Percentiles rank a stretch among this genome's conserved stretches.
phyloP scores from a whole-genome alignment of 1,284 basidiomycete genomes.

The Leucocoprinus gongylophorus region DNA sequence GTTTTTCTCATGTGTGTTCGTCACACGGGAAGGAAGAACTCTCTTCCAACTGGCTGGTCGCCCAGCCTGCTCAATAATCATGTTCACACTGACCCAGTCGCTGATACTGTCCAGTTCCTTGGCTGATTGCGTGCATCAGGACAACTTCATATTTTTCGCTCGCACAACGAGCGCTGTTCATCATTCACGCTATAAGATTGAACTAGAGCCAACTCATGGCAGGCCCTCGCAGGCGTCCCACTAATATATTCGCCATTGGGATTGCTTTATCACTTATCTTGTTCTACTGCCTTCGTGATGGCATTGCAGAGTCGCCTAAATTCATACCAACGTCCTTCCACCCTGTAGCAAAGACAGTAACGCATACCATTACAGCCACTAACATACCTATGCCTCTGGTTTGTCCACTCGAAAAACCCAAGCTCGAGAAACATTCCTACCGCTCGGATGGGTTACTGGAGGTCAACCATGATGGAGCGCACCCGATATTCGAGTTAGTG shows the following conservation, averaged over 20 bases:
- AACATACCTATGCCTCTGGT: background rate
- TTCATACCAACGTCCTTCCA: conserved; percentile 3
- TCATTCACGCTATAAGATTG: no score
- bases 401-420: background rate
- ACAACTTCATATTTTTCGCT: no score
- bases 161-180: no score
- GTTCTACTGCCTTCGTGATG: background rate
- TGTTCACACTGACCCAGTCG: no score
- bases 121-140: no score
- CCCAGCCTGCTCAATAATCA: no score
- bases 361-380: conserved; percentile 2
- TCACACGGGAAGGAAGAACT: no score
- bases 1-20: no score
- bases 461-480: conserved; percentile 33
- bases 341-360: conserved; percentile 6
- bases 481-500: conserved; percentile 54
- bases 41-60: no score
- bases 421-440: conserved; percentile 21
- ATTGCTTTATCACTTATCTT: background rate
- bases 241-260: background rate
- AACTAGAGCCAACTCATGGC: background rate
- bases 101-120: no score
- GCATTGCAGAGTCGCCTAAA: background rate
- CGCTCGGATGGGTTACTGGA: conserved; percentile 32
- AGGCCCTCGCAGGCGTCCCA: background rate